phyloP scores from a whole-genome alignment of 805 yeast genomes.

The Candida insectorum region DNA sequence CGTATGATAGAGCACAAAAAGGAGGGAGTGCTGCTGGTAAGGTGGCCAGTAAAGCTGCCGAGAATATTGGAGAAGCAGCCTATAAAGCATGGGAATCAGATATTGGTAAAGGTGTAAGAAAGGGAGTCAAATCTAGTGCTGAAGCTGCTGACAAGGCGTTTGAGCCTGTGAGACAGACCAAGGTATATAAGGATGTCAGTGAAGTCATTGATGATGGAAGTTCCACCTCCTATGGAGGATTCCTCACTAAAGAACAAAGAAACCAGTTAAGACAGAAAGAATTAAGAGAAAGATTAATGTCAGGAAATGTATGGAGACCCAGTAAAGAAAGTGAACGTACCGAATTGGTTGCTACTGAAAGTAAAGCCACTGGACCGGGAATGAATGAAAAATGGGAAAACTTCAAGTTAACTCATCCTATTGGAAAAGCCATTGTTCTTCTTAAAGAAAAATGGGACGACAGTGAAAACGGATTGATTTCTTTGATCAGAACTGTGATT shows the following conservation, averaged over 20 bases:
- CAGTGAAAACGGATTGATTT: slow-evolving; percentile 86
- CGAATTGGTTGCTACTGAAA: slow-evolving; percentile 76
- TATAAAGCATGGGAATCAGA: slow-evolving; percentile 94
- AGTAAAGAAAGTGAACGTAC: slow-evolving; percentile 43
- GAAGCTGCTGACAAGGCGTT: slow-evolving; percentile 82
- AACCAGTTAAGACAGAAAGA: slow-evolving; percentile 55
- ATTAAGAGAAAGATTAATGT: slow-evolving; percentile 51
- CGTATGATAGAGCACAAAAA: slow-evolving; percentile 80
- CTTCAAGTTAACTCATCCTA: slow-evolving; percentile 60
- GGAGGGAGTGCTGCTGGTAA: slow-evolving; percentile 64
- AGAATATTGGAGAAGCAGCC: slow-evolving; percentile 86
- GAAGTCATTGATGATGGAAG: slow-evolving; percentile 92
- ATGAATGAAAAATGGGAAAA: slow-evolving; percentile 63
- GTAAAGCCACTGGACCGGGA: slow-evolving; percentile 68
- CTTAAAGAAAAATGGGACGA: slow-evolving; percentile 83
- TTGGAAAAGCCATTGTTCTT: slow-evolving; percentile 63
- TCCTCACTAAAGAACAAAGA: slow-evolving; percentile 80
- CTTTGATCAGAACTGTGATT: slow-evolving; percentile 72
- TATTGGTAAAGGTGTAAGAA: slow-evolving; percentile 84
- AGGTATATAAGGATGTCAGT: slow-evolving; percentile 82
- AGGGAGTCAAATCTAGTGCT: slow-evolving; percentile 78
- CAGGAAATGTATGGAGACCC: slow-evolving; percentile 63
- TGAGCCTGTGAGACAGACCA: slow-evolving; percentile 91
- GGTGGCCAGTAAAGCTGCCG: slow-evolving; percentile 86
- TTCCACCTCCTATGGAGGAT: slow-evolving; percentile 87